A percentile compares a stretch with the other conserved stretches of the same genome.
Conservation (phyloP, 805 yeast species). For the Candida berthetii region DNA sequence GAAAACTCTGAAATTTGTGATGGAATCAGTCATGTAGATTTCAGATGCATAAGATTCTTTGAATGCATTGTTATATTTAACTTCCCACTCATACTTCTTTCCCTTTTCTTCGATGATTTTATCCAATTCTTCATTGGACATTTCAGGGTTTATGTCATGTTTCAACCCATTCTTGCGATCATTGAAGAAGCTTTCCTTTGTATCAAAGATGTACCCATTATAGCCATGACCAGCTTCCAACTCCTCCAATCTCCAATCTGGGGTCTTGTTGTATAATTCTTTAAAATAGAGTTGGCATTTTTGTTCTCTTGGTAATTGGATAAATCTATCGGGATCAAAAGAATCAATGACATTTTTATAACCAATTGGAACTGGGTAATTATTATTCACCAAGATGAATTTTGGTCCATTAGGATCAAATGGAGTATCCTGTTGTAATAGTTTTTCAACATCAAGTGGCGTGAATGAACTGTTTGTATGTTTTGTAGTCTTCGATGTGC, state of each 20-base stretch:
- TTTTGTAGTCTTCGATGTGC: not conserved
- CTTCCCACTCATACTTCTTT: conserved; percentile 13
- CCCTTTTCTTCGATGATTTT: conserved; percentile 5
- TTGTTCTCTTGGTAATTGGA: conserved; percentile 5
- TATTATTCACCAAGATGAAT: conserved; percentile 14
- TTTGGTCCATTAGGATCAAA: not conserved
- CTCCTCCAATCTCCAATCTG: conserved; percentile 17
- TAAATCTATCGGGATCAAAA: conserved; percentile 10
- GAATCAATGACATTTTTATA: conserved; percentile 11
- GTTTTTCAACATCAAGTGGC: not conserved
- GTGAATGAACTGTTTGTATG: not conserved
- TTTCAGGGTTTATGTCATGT: conserved; percentile 7
- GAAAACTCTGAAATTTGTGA: conserved; percentile 20
- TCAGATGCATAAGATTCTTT: conserved; percentile 16
- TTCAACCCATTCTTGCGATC: conserved; percentile 12
- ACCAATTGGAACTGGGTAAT: conserved; percentile 15
- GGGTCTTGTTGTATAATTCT: conserved; percentile 10
- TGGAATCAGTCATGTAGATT: conserved; percentile 13
- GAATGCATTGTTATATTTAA: conserved; percentile 4
- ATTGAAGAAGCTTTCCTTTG: conserved; percentile 13
- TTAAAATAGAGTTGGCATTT: conserved; percentile 15
- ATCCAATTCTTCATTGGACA: conserved; percentile 7
- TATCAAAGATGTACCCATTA: conserved; percentile 18
- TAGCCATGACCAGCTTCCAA: conserved; percentile 13
- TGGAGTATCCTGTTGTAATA: not conserved